Evolutionary conservation across 176 grass and related monocot genomes (phyloP), one percentile per base, ranked within the genome.

Genomic region (Puccinellia tenuiflora): DNA sequence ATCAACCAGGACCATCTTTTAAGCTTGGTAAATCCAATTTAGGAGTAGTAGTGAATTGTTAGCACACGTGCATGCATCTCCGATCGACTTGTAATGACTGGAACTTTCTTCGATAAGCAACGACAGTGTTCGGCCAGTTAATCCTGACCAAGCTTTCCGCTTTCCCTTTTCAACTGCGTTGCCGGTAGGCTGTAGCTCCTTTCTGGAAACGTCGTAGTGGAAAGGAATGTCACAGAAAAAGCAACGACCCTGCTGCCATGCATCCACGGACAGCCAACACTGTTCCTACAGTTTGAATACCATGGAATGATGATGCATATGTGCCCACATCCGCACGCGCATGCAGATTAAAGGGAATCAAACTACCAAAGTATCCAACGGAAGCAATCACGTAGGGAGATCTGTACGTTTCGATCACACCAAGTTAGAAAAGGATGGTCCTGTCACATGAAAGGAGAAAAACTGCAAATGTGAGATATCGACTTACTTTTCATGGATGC

Each of bases 181-280:
- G 26, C 22, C 70, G 17, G 53, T 65, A 70, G 50, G 25, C 43
- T 82, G 83, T 86, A 86, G 83, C 43, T 34, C 31, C 61, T 29
- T 82, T 63, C 24, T 11, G 64, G 35, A 10, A 76, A 86, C 37
- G 79, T 56, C 79, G 64, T 34, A 54, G 64, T 38, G 54, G 79
- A 78, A 90, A 78, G 83, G 83, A 90, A 86, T 86, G 83, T 78
- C 45, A 55, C 83, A 22, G 79, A 78, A n/a, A n/a, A n/a, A 82
- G 73, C 87, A 54, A 45, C 68, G 28, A 17, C 6, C 24, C 40
- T 47, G 7, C 26, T 37, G 83, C 15, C 21, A 77, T 77, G 34
- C 76, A 37, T 77, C 63, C 77, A 39, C 39, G 21, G 48, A 88
- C 38, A 67, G 7, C 64, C 9, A 6, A 59, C 53, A 84, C 43